Conservation (phyloP, 768 basidiomycete species). For the Suillus lakei region DNA sequence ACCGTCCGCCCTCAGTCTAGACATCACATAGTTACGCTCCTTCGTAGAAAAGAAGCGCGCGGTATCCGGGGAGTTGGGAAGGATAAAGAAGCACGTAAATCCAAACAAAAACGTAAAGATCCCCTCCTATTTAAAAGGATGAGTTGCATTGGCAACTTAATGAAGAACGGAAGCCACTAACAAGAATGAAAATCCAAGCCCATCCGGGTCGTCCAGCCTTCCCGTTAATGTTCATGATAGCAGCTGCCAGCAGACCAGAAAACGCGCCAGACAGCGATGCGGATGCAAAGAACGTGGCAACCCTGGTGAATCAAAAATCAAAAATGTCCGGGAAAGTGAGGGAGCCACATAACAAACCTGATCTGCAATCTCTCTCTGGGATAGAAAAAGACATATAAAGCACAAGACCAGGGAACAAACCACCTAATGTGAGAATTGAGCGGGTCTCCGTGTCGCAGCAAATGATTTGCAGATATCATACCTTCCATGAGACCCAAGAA, state of each 20-base stretch:
- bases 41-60: constrained; percentile 54
- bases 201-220: constrained; percentile 56
- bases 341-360: constrained; percentile 12
- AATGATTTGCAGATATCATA: constrained; percentile 20
- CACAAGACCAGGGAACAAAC: constrained; percentile 61
- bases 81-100: constrained; percentile 49
- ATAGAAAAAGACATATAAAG: constrained; percentile 59
- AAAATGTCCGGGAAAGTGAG: constrained; percentile 7
- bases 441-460: neutral
- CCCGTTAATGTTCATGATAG: constrained; percentile 61
- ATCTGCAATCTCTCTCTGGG: constrained; percentile 35
- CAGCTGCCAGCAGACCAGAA: constrained; percentile 67
- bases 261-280: constrained; percentile 64
- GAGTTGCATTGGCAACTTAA: neutral
- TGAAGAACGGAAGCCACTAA: constrained; percentile 19
- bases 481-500: constrained; percentile 65
- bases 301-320: constrained; percentile 26
- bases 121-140: constrained; percentile 48
- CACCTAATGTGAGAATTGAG: constrained; percentile 41
- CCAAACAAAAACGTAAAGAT: constrained; percentile 67
- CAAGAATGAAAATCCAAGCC: constrained; percentile 65
- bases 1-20: constrained; percentile 25
- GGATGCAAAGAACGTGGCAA: constrained; percentile 43
- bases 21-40: constrained; percentile 53
- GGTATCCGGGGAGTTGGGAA: constrained; percentile 48